These are phyloP conservation scores for Colletotrichum plurivorum DNA, from an alignment of 2,329 filamentous ascomycete genomes.

Conservation along the genomic window DNA sequence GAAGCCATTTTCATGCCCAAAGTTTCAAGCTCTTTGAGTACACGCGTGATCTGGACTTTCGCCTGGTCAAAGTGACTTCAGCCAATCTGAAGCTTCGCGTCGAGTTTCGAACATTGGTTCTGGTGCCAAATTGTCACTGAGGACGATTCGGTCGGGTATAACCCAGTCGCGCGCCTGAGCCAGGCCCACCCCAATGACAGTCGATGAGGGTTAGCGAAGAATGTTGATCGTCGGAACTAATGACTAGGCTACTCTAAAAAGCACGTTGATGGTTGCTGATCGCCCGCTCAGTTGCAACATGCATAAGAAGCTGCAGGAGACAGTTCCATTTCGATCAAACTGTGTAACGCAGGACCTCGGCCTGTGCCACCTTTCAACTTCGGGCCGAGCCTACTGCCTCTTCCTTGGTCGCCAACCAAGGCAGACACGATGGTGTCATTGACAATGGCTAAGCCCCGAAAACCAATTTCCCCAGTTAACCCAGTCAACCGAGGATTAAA, in stretches of 20 bases:
- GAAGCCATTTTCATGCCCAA: no score
- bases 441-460: background rate
- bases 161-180: no score
- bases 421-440: constrained; percentile 4
- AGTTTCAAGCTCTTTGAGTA: no score
- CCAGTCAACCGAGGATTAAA: background rate
- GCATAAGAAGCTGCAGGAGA: background rate
- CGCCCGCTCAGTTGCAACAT: background rate
- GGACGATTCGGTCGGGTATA: no score
- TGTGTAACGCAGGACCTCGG: background rate
- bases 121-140: no score
- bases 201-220: background rate
- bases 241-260: background rate
- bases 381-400: background rate
- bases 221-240: background rate
- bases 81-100: no score
- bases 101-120: no score
- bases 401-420: background rate
- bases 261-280: background rate
- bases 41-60: no score
- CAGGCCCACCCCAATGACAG: no score
- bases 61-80: no score
- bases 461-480: background rate
- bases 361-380: background rate
- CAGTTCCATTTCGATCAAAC: background rate